Conservation (phyloP, 345 rosid genomes). For the Salix suchowensis region DNA sequence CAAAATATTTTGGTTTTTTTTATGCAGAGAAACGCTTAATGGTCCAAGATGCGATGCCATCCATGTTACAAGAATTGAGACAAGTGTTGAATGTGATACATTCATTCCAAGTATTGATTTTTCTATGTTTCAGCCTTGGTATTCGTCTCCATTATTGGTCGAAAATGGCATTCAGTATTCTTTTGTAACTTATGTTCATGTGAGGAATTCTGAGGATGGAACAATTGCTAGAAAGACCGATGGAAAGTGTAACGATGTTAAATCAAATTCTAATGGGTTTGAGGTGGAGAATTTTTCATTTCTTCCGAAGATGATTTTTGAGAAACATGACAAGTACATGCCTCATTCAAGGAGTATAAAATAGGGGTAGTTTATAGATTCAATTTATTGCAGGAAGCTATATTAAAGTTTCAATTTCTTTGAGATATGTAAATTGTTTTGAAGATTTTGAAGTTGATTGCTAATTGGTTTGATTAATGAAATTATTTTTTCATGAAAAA, state of each 20-base stretch:
- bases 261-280: constrained; percentile 14
- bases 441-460: background rate
- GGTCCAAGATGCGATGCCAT: constrained; percentile 73
- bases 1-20: background rate
- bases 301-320: constrained; percentile 63
- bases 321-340: constrained; percentile 63
- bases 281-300: constrained; percentile 49
- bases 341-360: constrained; percentile 17
- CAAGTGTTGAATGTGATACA: constrained; percentile 67
- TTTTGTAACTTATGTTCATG: constrained; percentile 71
- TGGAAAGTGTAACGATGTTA: background rate
- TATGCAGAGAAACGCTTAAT: constrained; percentile 65
- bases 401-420: background rate
- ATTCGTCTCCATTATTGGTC: constrained; percentile 51
- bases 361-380: background rate
- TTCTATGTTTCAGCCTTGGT: constrained; percentile 67
- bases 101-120: constrained; percentile 62
- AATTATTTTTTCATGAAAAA: background rate
- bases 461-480: background rate
- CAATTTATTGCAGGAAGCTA: background rate
- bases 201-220: constrained; percentile 31
- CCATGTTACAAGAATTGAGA: constrained; percentile 75
- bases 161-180: constrained; percentile 58
- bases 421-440: background rate
- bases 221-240: background rate